phyloP scores from a whole-genome alignment of 2,329 filamentous ascomycete genomes.

The Cladophialophora chaetospira region DNA sequence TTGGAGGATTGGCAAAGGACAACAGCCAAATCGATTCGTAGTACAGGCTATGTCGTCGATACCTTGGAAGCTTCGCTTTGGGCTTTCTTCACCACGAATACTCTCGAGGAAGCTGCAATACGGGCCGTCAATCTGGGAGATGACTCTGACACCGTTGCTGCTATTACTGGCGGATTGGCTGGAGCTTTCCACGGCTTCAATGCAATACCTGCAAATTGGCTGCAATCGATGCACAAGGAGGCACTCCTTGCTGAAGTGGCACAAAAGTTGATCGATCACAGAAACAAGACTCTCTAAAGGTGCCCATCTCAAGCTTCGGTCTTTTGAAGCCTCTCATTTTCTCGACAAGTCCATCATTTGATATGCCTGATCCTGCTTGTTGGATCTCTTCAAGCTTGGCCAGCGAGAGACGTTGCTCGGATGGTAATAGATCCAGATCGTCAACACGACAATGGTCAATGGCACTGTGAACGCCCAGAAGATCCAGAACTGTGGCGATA shows the following conservation, averaged over 20 bases:
- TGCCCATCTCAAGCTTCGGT: neutral
- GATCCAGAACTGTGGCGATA: conserved; percentile 28
- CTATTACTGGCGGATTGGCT: conserved; percentile 48
- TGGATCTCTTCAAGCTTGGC: conserved; percentile 2
- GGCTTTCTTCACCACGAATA: conserved; percentile 45
- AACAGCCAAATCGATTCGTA: conserved; percentile 35
- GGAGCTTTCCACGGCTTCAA: conserved; percentile 45
- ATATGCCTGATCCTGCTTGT: conserved; percentile 7
- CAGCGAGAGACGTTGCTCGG: conserved; percentile 22
- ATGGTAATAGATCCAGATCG: conserved; percentile 15
- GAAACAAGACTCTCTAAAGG: neutral
- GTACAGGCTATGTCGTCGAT: conserved; percentile 46
- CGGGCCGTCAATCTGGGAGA: conserved; percentile 47
- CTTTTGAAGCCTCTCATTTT: neutral
- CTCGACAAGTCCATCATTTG: neutral
- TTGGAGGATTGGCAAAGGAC: conserved; percentile 36
- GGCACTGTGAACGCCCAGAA: conserved; percentile 31
- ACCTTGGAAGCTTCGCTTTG: conserved; percentile 47
- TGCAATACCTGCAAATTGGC: conserved; percentile 35
- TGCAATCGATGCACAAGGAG: conserved; percentile 28
- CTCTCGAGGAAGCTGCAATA: conserved; percentile 43
- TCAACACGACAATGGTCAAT: conserved; percentile 25
- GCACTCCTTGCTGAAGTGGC: conserved; percentile 26
- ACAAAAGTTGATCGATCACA: conserved; percentile 8
- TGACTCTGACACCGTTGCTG: conserved; percentile 49